phyloP scores from a whole-genome alignment of 345 rosid genomes.

The Salix brachista region DNA sequence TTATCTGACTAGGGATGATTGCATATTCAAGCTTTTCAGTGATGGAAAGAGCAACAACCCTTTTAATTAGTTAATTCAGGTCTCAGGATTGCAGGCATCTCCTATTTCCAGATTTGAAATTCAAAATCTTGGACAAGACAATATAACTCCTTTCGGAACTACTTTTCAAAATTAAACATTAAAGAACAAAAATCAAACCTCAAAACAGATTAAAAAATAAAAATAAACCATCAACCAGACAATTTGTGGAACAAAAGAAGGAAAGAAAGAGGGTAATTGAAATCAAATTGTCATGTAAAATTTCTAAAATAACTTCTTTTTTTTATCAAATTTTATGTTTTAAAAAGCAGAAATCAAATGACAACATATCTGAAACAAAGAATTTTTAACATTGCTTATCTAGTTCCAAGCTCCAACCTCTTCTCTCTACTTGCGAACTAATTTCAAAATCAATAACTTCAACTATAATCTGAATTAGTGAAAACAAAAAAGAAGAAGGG shows the following conservation, averaged over 20 bases:
- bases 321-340: background rate
- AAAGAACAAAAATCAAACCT: background rate
- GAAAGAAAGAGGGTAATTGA: background rate
- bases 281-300: background rate
- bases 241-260: background rate
- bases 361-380: background rate
- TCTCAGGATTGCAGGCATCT: background rate
- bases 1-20: background rate
- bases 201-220: background rate
- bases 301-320: background rate
- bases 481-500: background rate
- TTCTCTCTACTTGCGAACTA: background rate
- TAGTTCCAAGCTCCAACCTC: background rate
- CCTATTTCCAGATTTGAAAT: background rate
- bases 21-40: background rate
- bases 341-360: background rate
- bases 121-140: background rate
- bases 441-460: background rate
- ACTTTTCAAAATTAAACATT: background rate
- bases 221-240: background rate
- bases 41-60: background rate
- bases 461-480: background rate
- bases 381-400: background rate
- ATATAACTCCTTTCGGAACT: background rate
- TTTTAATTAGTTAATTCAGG: background rate